A percentile compares a stretch with the other conserved stretches of the same genome.
Evolutionary conservation across 495 filamentous ascomycete genomes (phyloP).

Genomic region (Mycothermus thermophilus): DNA sequence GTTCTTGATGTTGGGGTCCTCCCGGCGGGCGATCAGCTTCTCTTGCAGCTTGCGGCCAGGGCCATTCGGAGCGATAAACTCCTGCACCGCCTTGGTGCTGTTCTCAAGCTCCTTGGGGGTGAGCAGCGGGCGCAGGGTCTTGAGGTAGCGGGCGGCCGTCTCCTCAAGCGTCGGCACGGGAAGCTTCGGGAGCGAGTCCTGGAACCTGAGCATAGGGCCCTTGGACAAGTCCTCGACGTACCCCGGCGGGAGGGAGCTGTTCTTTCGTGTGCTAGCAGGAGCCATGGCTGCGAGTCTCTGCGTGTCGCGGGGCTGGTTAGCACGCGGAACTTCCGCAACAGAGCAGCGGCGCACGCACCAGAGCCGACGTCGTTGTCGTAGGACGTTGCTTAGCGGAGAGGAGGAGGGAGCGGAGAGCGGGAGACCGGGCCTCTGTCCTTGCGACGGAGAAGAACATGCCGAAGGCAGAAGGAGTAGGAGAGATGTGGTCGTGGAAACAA

Average conservation of each 20-base stretch:
- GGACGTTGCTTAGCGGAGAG: no score
- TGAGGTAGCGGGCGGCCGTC: constrained; percentile 80
- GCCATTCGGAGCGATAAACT: constrained; percentile 70
- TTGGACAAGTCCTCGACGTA: constrained; percentile 88
- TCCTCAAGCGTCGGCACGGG: constrained; percentile 92
- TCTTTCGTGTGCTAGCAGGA: constrained; percentile 37
- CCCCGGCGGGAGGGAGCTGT: constrained; percentile 51
- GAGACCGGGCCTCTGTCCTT: constrained; percentile 22
- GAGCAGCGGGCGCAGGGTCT: constrained; percentile 75
- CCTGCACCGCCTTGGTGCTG: constrained; percentile 69
- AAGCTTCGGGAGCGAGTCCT: constrained; percentile 82
- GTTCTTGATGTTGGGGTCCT: constrained; percentile 75
- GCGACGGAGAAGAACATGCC: constrained; percentile 21
- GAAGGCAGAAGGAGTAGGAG: no score
- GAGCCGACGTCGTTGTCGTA: no score
- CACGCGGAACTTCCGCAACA: neutral
- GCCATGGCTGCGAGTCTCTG: constrained; percentile 38
- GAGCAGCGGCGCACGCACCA: neutral
- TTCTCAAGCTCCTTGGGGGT: constrained; percentile 55
- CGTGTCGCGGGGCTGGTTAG: neutral
- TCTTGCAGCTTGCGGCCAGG: constrained; percentile 78
- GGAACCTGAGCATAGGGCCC: constrained; percentile 87
- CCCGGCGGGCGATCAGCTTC: constrained; percentile 65
- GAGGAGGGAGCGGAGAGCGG: constrained; percentile 20
- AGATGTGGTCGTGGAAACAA: no score